Evolutionary conservation across 257 asterid genomes (phyloP).

Genomic region (Solanum megistacrolobum): DNA sequence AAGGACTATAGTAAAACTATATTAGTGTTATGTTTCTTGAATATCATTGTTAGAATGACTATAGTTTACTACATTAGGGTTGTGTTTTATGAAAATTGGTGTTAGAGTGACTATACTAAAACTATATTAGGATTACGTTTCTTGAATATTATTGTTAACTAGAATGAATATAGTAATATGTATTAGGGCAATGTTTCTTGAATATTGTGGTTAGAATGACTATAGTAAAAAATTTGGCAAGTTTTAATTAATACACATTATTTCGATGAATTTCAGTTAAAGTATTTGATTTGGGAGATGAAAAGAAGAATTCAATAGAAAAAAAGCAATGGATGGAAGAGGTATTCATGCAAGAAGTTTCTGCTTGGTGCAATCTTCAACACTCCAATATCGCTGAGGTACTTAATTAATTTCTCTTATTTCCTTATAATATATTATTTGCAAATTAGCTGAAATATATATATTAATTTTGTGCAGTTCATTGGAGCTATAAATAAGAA

Average conservation of each 20-base stretch:
- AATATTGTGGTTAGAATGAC: too few relatives aligned
- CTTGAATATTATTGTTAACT: too few relatives aligned
- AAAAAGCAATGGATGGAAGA: neutral
- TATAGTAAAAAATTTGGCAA: neutral
- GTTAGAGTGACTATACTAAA: too few relatives aligned
- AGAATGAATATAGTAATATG: too few relatives aligned
- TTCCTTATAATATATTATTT: neutral
- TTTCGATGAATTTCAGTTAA: neutral
- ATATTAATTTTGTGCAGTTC: neutral
- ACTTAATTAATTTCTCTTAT: neutral
- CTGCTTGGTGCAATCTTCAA: slow-evolving; percentile 2
- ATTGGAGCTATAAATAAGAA: neutral
- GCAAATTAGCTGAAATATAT: neutral
- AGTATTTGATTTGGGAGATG: neutral
- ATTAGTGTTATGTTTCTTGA: too few relatives aligned
- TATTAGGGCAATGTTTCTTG: too few relatives aligned
- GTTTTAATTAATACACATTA: neutral
- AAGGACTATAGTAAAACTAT: too few relatives aligned
- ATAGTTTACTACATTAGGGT: too few relatives aligned
- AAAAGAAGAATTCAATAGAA: neutral
- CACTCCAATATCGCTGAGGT: slow-evolving; percentile 17
- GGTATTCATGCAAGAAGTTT: slow-evolving; percentile 1
- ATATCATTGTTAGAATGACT: too few relatives aligned
- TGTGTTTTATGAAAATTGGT: too few relatives aligned
- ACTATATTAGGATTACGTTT: too few relatives aligned